Evolutionary conservation across 116 monocot species (phyloP), one percentile per base, ranked within the genome.

Genomic region (Iris pallida): DNA sequence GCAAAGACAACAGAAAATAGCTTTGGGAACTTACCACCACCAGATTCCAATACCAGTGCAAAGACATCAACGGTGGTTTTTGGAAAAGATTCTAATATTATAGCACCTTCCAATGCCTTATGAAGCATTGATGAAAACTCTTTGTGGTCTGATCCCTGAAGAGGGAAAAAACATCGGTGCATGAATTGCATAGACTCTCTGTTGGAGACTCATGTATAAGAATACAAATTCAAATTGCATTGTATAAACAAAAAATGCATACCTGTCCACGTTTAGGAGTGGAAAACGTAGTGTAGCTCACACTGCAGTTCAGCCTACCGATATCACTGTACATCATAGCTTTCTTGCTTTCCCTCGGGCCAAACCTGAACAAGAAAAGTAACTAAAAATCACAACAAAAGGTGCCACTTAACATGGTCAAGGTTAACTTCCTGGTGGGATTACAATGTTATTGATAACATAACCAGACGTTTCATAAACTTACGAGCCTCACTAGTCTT

Each of bases 31-130:
- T 70, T 83, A 96, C 96, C 71, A 48, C 96, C 96, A 73, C 92
- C 96, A 83, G 92, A 96, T 79, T 96, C 92, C 55, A 96, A 75
- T 45, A 96, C 89, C 75, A 96, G 74, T 41, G 92, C 96, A 71
- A 96, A 96, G 54, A 96, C 71, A 81, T 96, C 96, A n/a, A 96
- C 92, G 45, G 96, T 96, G 42, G 96, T 96, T 79, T 96, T 96
- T 54, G 96, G 96, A 61, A 96, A 96, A 47, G 68, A 81, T 68
- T 92, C 87, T 15, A 96, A 66, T 7, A 87, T 86, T 66, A 92
- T 85, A 53, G 87, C 89, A 69, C 96, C 89, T 63, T 96, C 96
- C 79, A 96, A 57, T 51, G 92, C 96, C 76, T 96, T 96, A 63
- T 96, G 92, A 75, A 96, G 92, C 79, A 87, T 75, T 7, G 87